Evolutionary conservation across 164 flowering plant genomes (phyloP).

Genomic region (Umbilicus rupestris): DNA sequence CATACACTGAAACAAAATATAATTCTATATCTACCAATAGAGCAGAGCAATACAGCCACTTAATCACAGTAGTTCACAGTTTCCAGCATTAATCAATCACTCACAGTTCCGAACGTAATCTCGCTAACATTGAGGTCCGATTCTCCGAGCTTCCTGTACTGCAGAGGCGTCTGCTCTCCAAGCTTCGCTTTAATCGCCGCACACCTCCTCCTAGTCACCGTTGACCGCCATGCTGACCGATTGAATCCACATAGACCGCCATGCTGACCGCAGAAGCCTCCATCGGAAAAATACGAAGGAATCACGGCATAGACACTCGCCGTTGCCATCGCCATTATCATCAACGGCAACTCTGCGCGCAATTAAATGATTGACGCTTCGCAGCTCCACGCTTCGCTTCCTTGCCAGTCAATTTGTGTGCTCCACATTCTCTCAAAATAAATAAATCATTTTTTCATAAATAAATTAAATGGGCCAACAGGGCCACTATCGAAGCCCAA

Average conservation of each 20-base stretch:
- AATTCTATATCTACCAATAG: background rate
- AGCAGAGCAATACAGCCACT: too few species aligned
- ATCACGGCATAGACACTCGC: background rate
- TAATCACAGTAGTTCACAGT: background rate
- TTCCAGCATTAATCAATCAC: background rate
- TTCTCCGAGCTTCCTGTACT: constrained; percentile 75
- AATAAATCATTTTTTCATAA: too few species aligned
- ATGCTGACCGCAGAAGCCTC: background rate
- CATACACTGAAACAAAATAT: background rate
- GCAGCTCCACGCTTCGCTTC: background rate
- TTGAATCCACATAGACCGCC: background rate
- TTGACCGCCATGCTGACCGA: background rate
- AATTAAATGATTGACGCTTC: background rate
- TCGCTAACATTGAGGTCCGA: constrained; percentile 82
- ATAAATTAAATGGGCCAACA: too few species aligned
- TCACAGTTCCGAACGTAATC: constrained; percentile 80
- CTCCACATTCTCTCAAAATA: background rate
- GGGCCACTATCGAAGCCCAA: too few species aligned
- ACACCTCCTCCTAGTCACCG: background rate
- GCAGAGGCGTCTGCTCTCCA: constrained; percentile 29
- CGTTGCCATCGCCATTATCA: background rate
- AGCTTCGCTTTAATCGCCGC: background rate
- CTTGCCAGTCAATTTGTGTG: background rate
- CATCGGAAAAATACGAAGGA: background rate
- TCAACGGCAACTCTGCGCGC: background rate